Evolutionary conservation across 179 eudicot genomes (phyloP).

Genomic region (Silene noctiflora): DNA sequence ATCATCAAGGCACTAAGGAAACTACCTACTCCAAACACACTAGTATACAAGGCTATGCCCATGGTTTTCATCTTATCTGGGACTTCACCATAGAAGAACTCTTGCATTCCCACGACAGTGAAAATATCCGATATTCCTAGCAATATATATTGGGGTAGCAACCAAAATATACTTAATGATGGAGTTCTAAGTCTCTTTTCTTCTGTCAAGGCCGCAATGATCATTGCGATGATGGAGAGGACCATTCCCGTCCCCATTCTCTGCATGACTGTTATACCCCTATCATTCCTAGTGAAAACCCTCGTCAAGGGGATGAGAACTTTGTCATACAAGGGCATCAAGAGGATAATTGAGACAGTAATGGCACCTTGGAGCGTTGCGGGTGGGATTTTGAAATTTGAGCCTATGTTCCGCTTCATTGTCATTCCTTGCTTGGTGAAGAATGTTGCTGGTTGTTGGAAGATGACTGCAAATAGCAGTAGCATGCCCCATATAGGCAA

Average conservation of each 20-base stretch:
- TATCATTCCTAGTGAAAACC: slow-evolving; percentile 48
- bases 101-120: slow-evolving; percentile 97
- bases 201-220: slow-evolving; percentile 71
- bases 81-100: slow-evolving; percentile 85
- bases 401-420: slow-evolving; percentile 71
- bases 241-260: slow-evolving; percentile 92
- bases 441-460: slow-evolving; percentile 89
- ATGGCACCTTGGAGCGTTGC: slow-evolving; percentile 82
- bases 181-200: slow-evolving; percentile 47
- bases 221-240: slow-evolving; percentile 79
- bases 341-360: slow-evolving; percentile 61
- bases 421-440: slow-evolving; percentile 97
- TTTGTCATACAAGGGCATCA: slow-evolving; percentile 81
- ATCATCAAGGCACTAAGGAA: slow-evolving; percentile 73
- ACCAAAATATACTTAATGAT: slow-evolving; percentile 53
- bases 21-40: slow-evolving; percentile 94
- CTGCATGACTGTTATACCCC: slow-evolving; percentile 72
- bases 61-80: slow-evolving; percentile 74
- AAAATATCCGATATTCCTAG: slow-evolving; percentile 89
- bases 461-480: slow-evolving; percentile 84
- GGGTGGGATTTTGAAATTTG: slow-evolving; percentile 68
- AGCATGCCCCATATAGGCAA: slow-evolving; percentile 81
- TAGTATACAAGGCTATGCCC: slow-evolving; percentile 82
- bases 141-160: slow-evolving; percentile 82
- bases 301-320: slow-evolving; percentile 56